These are phyloP conservation scores for Bryoerythrophyllum caledonicum DNA, from an alignment of 225 moss, liverwort and hornwort species.

Conservation along the genomic window DNA sequence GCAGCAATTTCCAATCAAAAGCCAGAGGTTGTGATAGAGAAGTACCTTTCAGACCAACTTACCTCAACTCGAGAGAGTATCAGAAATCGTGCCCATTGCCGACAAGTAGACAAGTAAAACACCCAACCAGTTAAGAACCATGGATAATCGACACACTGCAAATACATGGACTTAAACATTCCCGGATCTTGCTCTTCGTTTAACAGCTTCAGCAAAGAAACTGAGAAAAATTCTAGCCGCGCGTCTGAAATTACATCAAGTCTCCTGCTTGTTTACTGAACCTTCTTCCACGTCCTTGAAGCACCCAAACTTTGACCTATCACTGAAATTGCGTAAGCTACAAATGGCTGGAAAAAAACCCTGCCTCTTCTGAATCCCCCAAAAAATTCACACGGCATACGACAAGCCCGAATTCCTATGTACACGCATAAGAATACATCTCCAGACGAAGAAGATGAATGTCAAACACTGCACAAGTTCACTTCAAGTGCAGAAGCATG, in stretches of 20 bases:
- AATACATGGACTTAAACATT: slow-evolving; percentile 3
- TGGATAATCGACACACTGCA: not conserved
- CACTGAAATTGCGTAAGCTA: slow-evolving; percentile 13
- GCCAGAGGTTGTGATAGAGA: not conserved
- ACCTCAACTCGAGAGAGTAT: not conserved
- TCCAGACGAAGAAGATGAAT: slow-evolving; percentile 12
- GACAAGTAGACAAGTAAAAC: not conserved
- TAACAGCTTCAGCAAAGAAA: slow-evolving; percentile 5
- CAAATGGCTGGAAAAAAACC: slow-evolving; percentile 7
- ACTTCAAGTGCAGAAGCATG: slow-evolving; percentile 20
- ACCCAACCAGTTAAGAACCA: not conserved
- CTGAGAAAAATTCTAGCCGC: slow-evolving; percentile 7
- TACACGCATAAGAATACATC: slow-evolving; percentile 31
- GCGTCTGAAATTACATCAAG: slow-evolving; percentile 9
- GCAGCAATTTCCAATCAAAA: not conserved
- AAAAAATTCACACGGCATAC: slow-evolving; percentile 1
- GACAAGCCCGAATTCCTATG: slow-evolving; percentile 20
- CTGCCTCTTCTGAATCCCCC: slow-evolving; percentile 13
- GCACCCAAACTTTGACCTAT: slow-evolving; percentile 6
- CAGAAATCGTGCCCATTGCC: not conserved
- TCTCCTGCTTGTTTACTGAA: slow-evolving; percentile 1
- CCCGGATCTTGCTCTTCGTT: not conserved
- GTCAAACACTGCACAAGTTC: slow-evolving; percentile 18
- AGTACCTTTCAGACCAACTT: not conserved
- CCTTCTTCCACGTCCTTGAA: not conserved